Evolutionary conservation across 331 rosid genomes (phyloP).

Genomic region (Stylosanthes scabra): DNA sequence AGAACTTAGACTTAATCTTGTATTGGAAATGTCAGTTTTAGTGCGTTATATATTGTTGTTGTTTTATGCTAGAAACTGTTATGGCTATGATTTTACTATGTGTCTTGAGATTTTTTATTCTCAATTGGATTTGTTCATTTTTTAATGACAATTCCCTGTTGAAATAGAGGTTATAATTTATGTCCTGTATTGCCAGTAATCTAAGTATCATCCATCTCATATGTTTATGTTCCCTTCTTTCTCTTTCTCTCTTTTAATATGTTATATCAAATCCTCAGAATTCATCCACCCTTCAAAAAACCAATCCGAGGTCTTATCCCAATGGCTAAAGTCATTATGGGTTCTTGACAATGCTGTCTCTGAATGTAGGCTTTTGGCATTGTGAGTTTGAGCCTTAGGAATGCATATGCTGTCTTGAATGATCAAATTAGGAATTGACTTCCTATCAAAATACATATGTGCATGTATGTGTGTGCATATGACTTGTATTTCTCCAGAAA

Average conservation of each 20-base stretch:
- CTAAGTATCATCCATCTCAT: background rate
- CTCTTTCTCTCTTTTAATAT: background rate
- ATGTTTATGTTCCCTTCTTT: background rate
- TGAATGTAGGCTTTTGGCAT: background rate
- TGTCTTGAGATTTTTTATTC: background rate
- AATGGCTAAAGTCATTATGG: background rate
- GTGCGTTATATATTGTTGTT: conserved; percentile 2
- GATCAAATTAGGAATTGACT: conserved; percentile 11
- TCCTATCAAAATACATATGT: background rate
- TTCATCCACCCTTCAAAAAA: background rate
- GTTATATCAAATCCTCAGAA: background rate
- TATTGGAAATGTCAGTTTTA: background rate
- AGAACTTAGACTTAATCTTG: conserved; percentile 4
- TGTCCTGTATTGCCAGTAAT: background rate
- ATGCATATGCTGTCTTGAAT: conserved; percentile 1
- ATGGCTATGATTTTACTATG: conserved; percentile 1
- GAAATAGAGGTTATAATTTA: background rate
- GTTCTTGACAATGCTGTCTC: background rate
- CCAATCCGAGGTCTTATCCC: background rate
- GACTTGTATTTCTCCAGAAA: conserved; percentile 17
- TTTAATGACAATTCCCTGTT: background rate
- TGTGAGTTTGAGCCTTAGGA: background rate
- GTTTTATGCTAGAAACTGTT: background rate
- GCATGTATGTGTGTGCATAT: background rate
- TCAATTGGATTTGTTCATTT: background rate